Base-by-base conservation (phyloP, 2,329 filamentous ascomycete species). In the Tolypocladium guangdongense region DNA sequence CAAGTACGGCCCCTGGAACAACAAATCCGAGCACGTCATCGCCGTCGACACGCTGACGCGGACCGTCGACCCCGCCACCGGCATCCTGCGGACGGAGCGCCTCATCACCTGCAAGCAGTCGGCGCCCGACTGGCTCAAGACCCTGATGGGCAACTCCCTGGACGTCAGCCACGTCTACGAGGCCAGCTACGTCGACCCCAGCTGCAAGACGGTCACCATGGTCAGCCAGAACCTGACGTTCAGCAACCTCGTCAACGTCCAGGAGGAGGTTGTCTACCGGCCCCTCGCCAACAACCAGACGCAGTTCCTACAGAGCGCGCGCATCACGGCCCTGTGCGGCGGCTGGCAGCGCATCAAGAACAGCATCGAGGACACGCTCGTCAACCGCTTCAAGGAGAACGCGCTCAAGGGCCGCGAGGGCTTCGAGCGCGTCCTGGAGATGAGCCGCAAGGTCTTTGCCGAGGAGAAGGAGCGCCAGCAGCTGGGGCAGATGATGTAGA, bases 1-100 rank as follows among this genome's bases (percentile, higher is more conserved):
- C 63, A 99, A 99, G 72, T 99, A 99, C 74, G 95, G 90, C 65
- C 92, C 92, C 22, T 97, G 93, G 92, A 99, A 99, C 76, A 88
- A 96, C 71, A 93, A 96, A 74, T 91, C 88, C n/a, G 89, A 90
- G 41, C 93, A 99, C 71, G 93, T 99, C 60, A 84, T 95, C 60
- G 91, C 90, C 60, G 93, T 97, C 65, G 93, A 99, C 74, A 97
- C 92, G 16, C 73, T 99, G 63, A 86, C 84, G 52, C 88, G 93
- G 47, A 60, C 61, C 50, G 75, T 83, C 68, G 78, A 83, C 62
- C 67, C 75, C 2, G 67, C 66, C 24, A 82, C 80, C 14, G 80
- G 80, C 60, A 80, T 83, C 63, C 76, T 83, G 54, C 78, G 78
- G 58, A 83, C 80, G 32, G 80, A 83, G 62, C 78, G 80, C 45